Percentiles rank a stretch among this genome's conserved stretches.
Conservation (phyloP, 306 rosid genomes). For the Arachis stenosperma region DNA sequence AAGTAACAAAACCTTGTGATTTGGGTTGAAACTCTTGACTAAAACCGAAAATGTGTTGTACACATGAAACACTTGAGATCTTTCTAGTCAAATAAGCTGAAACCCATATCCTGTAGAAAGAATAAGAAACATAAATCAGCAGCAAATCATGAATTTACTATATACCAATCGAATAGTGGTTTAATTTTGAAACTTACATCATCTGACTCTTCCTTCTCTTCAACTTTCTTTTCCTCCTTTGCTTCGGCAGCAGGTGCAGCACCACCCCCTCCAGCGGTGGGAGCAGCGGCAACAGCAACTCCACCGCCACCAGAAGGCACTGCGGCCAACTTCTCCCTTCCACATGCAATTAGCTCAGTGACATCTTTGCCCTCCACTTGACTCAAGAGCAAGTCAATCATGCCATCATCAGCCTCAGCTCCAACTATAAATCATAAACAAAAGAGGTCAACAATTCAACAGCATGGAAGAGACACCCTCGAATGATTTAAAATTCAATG, state of each 20-base stretch:
- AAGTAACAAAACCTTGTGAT: slow-evolving; percentile 40
- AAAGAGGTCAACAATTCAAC: neutral
- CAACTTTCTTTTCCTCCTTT: slow-evolving; percentile 77
- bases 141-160: neutral
- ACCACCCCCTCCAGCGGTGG: slow-evolving; percentile 49
- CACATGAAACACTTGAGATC: neutral
- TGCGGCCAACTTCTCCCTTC: slow-evolving; percentile 70
- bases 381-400: slow-evolving; percentile 54
- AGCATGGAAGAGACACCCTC: neutral
- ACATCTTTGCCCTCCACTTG: slow-evolving; percentile 67
- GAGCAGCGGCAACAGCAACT: slow-evolving; percentile 52
- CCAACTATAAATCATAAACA: slow-evolving; percentile 55
- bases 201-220: slow-evolving; percentile 79
- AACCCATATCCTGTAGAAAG: slow-evolving; percentile 73
- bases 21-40: slow-evolving; percentile 36
- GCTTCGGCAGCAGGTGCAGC: slow-evolving; percentile 65
- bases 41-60: slow-evolving; percentile 31
- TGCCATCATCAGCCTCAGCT: slow-evolving; percentile 56
- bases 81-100: slow-evolving; percentile 67
- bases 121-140: neutral
- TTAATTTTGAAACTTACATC: slow-evolving; percentile 54
- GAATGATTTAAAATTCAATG: neutral
- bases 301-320: slow-evolving; percentile 71
- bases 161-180: neutral
- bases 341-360: slow-evolving; percentile 66